Base-by-base conservation (phyloP, 177 flowering plant species). In the Vitis hybrid region DNA sequence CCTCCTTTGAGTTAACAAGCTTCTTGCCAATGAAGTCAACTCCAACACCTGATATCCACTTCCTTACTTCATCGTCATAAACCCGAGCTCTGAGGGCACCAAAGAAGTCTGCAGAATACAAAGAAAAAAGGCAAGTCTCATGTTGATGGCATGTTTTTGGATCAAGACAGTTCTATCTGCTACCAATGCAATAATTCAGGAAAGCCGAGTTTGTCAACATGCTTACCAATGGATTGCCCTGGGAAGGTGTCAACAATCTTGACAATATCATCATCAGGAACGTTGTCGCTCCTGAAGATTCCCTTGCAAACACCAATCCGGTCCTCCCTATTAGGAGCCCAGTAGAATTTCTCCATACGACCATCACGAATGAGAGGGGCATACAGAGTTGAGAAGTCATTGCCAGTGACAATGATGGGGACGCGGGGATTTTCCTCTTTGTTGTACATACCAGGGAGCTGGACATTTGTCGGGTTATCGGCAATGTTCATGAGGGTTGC, bases 81-180 rank as follows among this genome's bases (percentile, higher is more conserved):
- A 86, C 85, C 66, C 89, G 76, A 14, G 89, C 89, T 70, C 89
- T 79, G 13, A 86, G 75, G 50, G 89, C 89, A 58, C 89, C 89
- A 48, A 85, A 85, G 84, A 85, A 85, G 66, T 83, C 89, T 83
- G 83, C 76, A 66, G 11, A 60, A 7, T 39, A 39, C 45, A 39
- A 39, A 39, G 45, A 5, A 39, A 39, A 39, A 7, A 39, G 45
- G 45, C 29, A 39, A 39, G 45, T 39, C 45, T 39, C 8, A 7
- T 39, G 8, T 5, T 39, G 5, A 39, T 39, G 45, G 45, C 45
- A 39, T 39, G 45, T 39, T 39, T 39, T 39, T 39, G 45, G 45
- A 39, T 39, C 45, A 39, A 39, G 45, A 39, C 1, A 39, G 5
- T 39, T 26, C 29, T 26, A 26, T 26, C 3, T 26, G 29, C 29